Evolutionary conservation across 2,329 filamentous ascomycete species (phyloP), one percentile per base, ranked within the genome.

Genomic region (Microsporum audouinii): DNA sequence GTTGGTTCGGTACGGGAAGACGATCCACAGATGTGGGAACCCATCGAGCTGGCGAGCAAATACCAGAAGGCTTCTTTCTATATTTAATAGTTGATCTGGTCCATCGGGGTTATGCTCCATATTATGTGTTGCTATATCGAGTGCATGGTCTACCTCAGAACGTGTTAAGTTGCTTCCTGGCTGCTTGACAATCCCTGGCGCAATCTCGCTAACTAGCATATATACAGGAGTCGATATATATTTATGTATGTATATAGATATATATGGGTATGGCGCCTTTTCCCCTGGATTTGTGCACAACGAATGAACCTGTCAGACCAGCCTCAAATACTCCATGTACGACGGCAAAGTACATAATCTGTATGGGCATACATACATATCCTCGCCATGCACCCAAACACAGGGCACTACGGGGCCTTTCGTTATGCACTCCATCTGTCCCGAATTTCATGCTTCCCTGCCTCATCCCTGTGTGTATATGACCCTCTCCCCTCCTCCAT

Each of bases 1-100:
- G 49, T 55, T 55, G 49, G 49, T 55, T 55, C 49, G 49, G 49
- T 34, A 34, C 49, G 49, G 49, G 49, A 55, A 34, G 49, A 55
- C 31, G 49, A 55, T 55, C 49, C 49, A 55, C 29, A 55, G 49
- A 23, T 55, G 49, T 55, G 49, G 49, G 49, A 55, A 36, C 38
- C 49, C 23, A 55, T 55, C 49, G 49, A 55, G 39, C 31, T 17
- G n/a, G 49, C 14, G 14, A 36, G 14, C 23, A 33, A n/a, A 12
- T 14, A 53, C 43, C 43, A 34, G 12, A 53, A 53, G 31, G 31
- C 31, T 34, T 55, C 5, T 17, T 31, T 23, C 29, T 36, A 34
- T 55, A 55, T 55, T 36, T 55, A 23, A 55, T 55, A 34, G 49
- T 36, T 55, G 12, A 29, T 31, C 17, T 31, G 45, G 45, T 17